Evolutionary conservation across 441 rosid species (phyloP), one percentile per base, ranked within the genome.

Genomic region (Viola pubescens): DNA sequence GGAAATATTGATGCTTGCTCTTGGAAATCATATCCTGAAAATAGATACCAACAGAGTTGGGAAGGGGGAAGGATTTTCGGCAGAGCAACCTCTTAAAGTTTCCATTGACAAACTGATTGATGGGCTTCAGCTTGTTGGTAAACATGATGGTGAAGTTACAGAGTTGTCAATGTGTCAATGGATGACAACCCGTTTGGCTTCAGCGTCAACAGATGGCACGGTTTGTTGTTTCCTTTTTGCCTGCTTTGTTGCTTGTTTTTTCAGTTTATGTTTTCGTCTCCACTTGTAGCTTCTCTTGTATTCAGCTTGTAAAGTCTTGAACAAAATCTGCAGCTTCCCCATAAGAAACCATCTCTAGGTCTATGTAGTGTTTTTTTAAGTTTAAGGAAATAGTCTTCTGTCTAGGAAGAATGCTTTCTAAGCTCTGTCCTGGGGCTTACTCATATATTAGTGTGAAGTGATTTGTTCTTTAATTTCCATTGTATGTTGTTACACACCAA

Each of bases 111-210:
- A 77, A 55, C 64, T 83, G 67, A 69, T 84, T 62, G 87, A 84
- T 54, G 98, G 98, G 58, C 73, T 92, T 61, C 92, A 89, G 60
- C 66, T 86, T 64, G 80, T 92, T 66, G 97, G 97, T 70, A 85
- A 80, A 68, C 98, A 89, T 65, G 96, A 83, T 48, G 89, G 82
- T 13, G 91, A 82, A 68, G 80, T 92, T n/a, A 92, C 97, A 10
- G 97, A 84, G 72, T 70, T 92, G 65, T 87, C 97, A 37, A 86
- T 92, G 89, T 89, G 89, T 70, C 94, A 87, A 61, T 89, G 90
- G 94, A 84, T 83, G 92, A 82, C 75, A 47, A 81, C 89, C 45
- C 82, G 87, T 60, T 78, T 89, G 72, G 97, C 76, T 67, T 89
- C 98, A 45, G 95, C 98, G 70, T 86, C 98, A 6, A 67, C 63